These are phyloP conservation scores for Claviceps purpurea DNA, from an alignment of 2,329 filamentous ascomycete species.

Conservation along the genomic window DNA sequence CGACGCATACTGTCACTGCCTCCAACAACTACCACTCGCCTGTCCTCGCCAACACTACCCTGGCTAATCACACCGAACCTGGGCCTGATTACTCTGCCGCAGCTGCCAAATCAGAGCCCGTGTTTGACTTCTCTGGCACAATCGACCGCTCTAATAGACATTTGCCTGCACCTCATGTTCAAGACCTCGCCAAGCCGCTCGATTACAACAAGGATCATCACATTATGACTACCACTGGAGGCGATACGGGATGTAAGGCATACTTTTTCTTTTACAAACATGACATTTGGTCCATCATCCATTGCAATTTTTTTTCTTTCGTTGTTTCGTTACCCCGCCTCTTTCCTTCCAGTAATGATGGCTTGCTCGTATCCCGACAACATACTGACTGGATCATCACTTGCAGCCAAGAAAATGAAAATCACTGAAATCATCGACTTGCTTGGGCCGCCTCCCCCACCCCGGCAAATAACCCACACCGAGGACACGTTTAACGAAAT, in stretches of 20 bases:
- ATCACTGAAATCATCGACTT: conserved; percentile 58
- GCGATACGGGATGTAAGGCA: conserved; percentile 34
- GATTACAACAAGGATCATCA: conserved; percentile 10
- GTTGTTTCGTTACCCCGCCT: background rate
- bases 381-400: background rate
- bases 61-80: conserved; percentile 17
- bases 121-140: conserved; percentile 36
- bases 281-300: background rate
- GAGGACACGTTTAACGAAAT: conserved; percentile 49
- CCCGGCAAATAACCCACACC: conserved; percentile 37
- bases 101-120: conserved; percentile 26
- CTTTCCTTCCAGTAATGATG: background rate
- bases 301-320: background rate
- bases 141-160: conserved; percentile 43
- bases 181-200: conserved; percentile 1
- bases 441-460: conserved; percentile 46
- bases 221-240: conserved; percentile 12
- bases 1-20: conserved; percentile 9
- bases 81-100: conserved; percentile 35
- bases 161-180: conserved; percentile 1
- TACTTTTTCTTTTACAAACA: background rate
- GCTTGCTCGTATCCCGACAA: background rate
- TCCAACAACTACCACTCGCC: conserved; percentile 22
- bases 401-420: conserved; percentile 40
- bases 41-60: conserved; percentile 16